Conservation (phyloP, 2,329 filamentous ascomycete genomes). For the Fusarium sarcochroum region DNA sequence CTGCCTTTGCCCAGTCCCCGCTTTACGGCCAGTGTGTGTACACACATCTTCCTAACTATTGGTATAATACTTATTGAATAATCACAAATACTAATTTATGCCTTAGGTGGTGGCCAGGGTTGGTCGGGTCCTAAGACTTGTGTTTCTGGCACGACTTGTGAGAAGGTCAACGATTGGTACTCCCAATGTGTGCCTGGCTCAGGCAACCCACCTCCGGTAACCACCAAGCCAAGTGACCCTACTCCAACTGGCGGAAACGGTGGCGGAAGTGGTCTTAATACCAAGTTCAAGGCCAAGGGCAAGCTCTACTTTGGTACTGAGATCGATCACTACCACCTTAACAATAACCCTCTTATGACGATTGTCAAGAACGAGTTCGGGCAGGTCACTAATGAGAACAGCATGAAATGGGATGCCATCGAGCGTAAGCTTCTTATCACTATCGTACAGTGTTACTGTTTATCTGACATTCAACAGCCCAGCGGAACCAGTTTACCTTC, state of each 20-base stretch:
- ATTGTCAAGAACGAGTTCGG: slow-evolving; percentile 73
- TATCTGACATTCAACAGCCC: slow-evolving; percentile 56
- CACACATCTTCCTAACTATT: rapidly evolving
- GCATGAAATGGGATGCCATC: slow-evolving; percentile 75
- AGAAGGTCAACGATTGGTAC: slow-evolving; percentile 28
- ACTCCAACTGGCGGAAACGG: background rate
- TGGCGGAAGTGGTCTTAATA: slow-evolving; percentile 8
- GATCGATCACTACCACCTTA: slow-evolving; percentile 68
- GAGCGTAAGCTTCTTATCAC: slow-evolving; percentile 6
- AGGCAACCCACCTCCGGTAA: background rate
- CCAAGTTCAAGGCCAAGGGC: slow-evolving; percentile 65
- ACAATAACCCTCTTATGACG: slow-evolving; percentile 59
- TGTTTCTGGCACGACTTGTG: slow-evolving; percentile 11
- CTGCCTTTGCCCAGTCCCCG: slow-evolving; percentile 18
- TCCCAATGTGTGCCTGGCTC: slow-evolving; percentile 26
- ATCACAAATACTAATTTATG: background rate
- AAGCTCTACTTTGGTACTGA: slow-evolving; percentile 76
- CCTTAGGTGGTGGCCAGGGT: background rate
- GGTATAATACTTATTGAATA: rapidly evolving
- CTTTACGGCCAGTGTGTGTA: slow-evolving; percentile 28
- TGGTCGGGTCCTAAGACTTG: slow-evolving; percentile 17
- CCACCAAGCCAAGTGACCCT: background rate
- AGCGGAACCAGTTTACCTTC: slow-evolving; percentile 68
- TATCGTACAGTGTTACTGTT: rapidly evolving
- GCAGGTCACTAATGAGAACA: slow-evolving; percentile 77